A percentile compares a stretch with the other conserved stretches of the same genome.
phyloP scores from a whole-genome alignment of 1,139 yeast species.

The Waltiozyma sp. region DNA sequence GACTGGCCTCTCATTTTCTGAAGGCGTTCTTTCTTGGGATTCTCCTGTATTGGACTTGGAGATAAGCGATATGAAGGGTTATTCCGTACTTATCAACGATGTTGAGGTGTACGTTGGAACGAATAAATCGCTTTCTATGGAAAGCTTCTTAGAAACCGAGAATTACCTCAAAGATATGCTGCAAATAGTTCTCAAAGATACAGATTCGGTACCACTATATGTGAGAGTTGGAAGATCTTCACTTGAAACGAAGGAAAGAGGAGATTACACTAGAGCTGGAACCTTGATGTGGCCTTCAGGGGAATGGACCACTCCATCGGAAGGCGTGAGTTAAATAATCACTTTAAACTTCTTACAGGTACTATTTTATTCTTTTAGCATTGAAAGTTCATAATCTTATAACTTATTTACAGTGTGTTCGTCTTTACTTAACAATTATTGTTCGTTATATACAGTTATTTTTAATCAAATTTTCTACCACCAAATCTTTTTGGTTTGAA shows the following conservation, averaged over 20 bases:
- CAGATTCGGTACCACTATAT: constrained; percentile 32
- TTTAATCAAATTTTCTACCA: background rate
- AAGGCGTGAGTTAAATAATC: constrained; percentile 30
- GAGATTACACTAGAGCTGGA: constrained; percentile 53
- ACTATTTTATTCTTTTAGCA: too few relatives aligned
- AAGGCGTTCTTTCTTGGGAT: constrained; percentile 21
- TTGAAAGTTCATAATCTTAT: background rate
- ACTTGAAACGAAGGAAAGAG: constrained; percentile 23
- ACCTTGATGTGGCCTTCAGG: constrained; percentile 48
- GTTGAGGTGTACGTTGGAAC: constrained; percentile 62
- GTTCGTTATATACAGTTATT: background rate
- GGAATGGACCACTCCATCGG: constrained; percentile 31
- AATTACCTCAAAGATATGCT: constrained; percentile 21
- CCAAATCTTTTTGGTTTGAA: background rate
- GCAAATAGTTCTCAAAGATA: constrained; percentile 9
- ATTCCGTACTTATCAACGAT: constrained; percentile 65
- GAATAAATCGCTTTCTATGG: constrained; percentile 31
- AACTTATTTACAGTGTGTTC: background rate
- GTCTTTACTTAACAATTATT: background rate
- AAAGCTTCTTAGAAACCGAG: constrained; percentile 26
- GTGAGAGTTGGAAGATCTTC: constrained; percentile 43
- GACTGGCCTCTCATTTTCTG: constrained; percentile 23
- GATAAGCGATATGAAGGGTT: constrained; percentile 23
- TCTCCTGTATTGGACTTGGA: constrained; percentile 1
- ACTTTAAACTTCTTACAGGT: too few relatives aligned